Percentiles rank a stretch among this genome's conserved stretches.
Evolutionary conservation across 208 protist species (phyloP).

Genomic region (Leishmania tarentolae): DNA sequence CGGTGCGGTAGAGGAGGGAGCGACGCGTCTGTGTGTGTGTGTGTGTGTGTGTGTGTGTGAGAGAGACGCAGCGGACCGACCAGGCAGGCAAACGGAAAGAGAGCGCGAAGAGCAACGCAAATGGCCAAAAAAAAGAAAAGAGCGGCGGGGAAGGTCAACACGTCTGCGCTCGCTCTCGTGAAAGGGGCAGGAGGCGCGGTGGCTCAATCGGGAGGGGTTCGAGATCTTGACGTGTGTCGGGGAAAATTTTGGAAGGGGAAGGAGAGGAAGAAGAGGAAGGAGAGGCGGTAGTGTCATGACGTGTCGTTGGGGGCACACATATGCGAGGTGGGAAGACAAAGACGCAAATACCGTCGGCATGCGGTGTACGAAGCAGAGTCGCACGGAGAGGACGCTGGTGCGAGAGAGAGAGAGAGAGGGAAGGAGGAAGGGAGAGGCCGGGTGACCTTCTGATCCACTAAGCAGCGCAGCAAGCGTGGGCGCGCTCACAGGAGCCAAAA

Average conservation of each 20-base stretch:
- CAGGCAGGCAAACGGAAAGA: not conserved
- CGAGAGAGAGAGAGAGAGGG: not conserved
- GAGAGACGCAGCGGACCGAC: not conserved
- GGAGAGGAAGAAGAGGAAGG: not conserved
- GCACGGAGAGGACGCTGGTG: not conserved
- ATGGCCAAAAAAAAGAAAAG: conserved; percentile 10
- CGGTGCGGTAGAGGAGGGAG: not conserved
- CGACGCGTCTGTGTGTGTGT: not conserved
- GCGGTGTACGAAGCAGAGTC: not conserved
- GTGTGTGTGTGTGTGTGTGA: not conserved
- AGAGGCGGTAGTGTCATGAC: not conserved
- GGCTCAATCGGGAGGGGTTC: not conserved
- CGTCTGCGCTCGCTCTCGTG: not conserved
- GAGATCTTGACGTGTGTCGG: not conserved
- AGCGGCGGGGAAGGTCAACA: not conserved
- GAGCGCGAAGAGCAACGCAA: not conserved
- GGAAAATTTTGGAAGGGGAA: not conserved
- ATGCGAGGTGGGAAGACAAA: not conserved
- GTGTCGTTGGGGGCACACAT: not conserved
- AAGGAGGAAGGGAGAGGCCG: not conserved
- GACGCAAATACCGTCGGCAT: not conserved
- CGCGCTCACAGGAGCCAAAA: not conserved
- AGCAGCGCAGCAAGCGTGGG: not conserved
- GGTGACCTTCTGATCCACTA: not conserved
- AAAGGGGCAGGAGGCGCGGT: not conserved